Evolutionary conservation across 768 basidiomycete species (phyloP), one percentile per base, ranked within the genome.

Genomic region (Termitomyces sp.): DNA sequence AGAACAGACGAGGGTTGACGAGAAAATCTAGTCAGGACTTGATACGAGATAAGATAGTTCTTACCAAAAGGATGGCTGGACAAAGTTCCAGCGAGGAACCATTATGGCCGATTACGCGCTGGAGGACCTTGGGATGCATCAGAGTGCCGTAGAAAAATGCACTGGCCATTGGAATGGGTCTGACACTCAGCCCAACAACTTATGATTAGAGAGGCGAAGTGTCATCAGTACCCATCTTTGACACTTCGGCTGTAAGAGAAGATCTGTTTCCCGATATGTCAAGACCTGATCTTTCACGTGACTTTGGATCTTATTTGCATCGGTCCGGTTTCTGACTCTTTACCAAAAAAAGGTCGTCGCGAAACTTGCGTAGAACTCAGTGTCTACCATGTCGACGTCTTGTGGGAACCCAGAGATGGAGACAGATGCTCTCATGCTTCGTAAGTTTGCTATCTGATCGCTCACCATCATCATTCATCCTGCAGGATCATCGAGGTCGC

Each of bases 71-170:
- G 7, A 94, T 66, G 5, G 92, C 94, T 39, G 90, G 85, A 59
- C 84, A 84, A 44, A 90, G 79, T 52, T 81, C 66, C 2, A 96
- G 76, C 59, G 85, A 74, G 8, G 72, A 63, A 8, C 87, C 89
- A 44, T 84, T 74, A 63, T 89, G 85, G 7, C 77, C 76, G 43
- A 97, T 83, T 7, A 97, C 93, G 19, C 85, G 75, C 56, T 76
- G 80, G 39, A 97, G 74, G 64, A 98, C 88, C 49, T 81, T 81
- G 6, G 94, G 93, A 64, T 94, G 91, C 78, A 95, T 85, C 21
- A 98, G 74, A 0, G 91, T 96, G 12, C 95, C 95, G 70, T 95
- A 94, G 74, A 93, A 89, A 70, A 94, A 95, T 17, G 86, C 86
- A 19, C 61, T 59, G 17, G 51, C 44, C 61, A 62, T 62, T 7